Evolutionary conservation across 441 rosid genomes (phyloP).

Genomic region (Eugenia klotzschiana): DNA sequence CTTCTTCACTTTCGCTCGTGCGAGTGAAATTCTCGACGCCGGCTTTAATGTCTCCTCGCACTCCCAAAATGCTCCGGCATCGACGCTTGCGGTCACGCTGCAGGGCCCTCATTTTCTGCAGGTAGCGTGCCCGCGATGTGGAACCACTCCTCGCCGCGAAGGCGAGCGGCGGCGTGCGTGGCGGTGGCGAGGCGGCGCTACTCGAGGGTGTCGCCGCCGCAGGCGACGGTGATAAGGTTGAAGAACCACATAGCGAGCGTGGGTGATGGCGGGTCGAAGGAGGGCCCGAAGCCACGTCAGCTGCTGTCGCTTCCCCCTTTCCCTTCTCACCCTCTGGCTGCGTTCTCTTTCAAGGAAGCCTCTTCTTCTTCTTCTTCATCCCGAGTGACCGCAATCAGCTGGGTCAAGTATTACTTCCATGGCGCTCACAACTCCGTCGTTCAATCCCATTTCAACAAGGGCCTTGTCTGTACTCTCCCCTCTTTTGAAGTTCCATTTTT

Average conservation of each 20-base stretch:
- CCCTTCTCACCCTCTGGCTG: slow-evolving; percentile 50
- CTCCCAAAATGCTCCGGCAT: not conserved
- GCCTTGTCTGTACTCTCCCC: slow-evolving; percentile 38
- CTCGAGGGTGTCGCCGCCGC: slow-evolving; percentile 18
- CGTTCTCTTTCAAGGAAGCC: slow-evolving; percentile 10
- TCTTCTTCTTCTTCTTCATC: not conserved
- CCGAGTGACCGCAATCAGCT: slow-evolving; percentile 62
- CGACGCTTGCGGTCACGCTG: not conserved
- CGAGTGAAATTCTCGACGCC: not conserved
- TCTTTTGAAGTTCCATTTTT: not conserved
- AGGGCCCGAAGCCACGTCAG: slow-evolving; percentile 68
- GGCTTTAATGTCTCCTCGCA: not conserved
- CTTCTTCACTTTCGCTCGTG: not conserved
- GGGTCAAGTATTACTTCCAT: slow-evolving; percentile 68
- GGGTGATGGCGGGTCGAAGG: slow-evolving; percentile 28
- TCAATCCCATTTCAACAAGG: slow-evolving; percentile 72
- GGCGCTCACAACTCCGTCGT: slow-evolving; percentile 40
- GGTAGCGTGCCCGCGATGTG: not conserved
- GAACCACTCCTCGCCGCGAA: not conserved
- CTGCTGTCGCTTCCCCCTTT: slow-evolving; percentile 69
- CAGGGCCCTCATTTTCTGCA: not conserved
- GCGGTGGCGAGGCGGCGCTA: not conserved
- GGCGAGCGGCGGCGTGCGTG: not conserved
- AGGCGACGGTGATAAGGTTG: slow-evolving; percentile 37
- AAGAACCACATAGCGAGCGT: slow-evolving; percentile 43